Evolutionary conservation across 768 basidiomycete genomes (phyloP).

Genomic region (Phylloporus sp.): DNA sequence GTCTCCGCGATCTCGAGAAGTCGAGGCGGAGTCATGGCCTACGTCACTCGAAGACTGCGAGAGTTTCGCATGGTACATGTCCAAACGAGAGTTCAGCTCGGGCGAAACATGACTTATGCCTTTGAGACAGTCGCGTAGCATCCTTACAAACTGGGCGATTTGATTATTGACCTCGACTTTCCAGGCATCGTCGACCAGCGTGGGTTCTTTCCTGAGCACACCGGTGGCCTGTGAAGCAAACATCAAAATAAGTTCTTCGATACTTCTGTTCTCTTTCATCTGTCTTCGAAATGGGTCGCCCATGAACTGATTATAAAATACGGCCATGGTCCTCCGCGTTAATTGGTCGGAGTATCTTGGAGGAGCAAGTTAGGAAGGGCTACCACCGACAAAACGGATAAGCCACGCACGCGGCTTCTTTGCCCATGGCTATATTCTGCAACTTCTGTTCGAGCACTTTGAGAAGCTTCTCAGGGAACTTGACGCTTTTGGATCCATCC

Average conservation of each 20-base stretch:
- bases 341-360: constrained; percentile 84
- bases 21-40: constrained; percentile 60
- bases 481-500: constrained; percentile 78
- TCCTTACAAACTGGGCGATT: constrained; percentile 80
- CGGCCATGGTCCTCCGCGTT: constrained; percentile 83
- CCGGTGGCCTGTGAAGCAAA: constrained; percentile 90
- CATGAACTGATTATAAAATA: constrained; percentile 88
- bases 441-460: constrained; percentile 87
- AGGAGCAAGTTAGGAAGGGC: constrained; percentile 1
- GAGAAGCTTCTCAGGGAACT: constrained; percentile 90
- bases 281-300: constrained; percentile 80
- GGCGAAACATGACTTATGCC: constrained; percentile 72
- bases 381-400: background rate
- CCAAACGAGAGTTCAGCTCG: constrained; percentile 76
- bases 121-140: constrained; percentile 76
- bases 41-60: constrained; percentile 62
- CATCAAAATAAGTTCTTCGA: constrained; percentile 94
- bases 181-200: constrained; percentile 82
- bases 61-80: constrained; percentile 78
- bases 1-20: constrained; percentile 50
- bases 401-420: constrained; percentile 73
- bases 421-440: constrained; percentile 91
- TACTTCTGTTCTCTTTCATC: constrained; percentile 94
- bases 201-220: constrained; percentile 85
- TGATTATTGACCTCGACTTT: constrained; percentile 91